Conservation (phyloP, 352 stramenopile species). For the Phytopythium helicoides region DNA sequence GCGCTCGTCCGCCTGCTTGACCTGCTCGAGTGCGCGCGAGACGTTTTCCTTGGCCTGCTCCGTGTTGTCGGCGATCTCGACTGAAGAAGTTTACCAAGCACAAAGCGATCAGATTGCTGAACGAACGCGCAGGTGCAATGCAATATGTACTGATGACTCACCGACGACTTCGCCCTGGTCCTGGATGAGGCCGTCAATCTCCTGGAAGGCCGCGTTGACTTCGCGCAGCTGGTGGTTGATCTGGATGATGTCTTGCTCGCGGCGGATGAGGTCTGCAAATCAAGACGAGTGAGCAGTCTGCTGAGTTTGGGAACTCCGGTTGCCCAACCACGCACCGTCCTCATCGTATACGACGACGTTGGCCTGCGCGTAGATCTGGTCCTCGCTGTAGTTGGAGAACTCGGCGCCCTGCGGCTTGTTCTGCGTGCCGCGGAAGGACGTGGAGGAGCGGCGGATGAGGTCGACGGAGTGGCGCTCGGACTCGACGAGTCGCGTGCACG, state of each 20-base stretch:
- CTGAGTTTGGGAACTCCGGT: too few relatives aligned
- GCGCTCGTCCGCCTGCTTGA: constrained; percentile 65
- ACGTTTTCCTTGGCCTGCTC: constrained; percentile 78
- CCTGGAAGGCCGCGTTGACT: constrained; percentile 82
- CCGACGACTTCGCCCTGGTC: constrained; percentile 75
- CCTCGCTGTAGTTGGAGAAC: constrained; percentile 83
- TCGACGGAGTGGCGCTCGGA: constrained; percentile 75
- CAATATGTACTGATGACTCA: constrained; percentile 13
- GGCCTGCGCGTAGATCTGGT: constrained; percentile 86
- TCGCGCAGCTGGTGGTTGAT: constrained; percentile 87
- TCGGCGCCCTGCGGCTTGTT: constrained; percentile 25
- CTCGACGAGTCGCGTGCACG: constrained; percentile 62
- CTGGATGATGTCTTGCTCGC: constrained; percentile 86
- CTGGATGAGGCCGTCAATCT: constrained; percentile 82
- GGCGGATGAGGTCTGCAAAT: constrained; percentile 56
- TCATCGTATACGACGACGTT: constrained; percentile 85
- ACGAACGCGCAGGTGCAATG: background rate
- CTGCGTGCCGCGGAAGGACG: constrained; percentile 51
- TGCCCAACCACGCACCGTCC: constrained; percentile 72
- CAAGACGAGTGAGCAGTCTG: too few relatives aligned
- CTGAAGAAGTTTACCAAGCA: too few relatives aligned
- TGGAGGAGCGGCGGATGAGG: constrained; percentile 76
- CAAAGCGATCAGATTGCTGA: too few relatives aligned
- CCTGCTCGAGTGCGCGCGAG: constrained; percentile 61
- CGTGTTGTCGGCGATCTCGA: constrained; percentile 83